phyloP scores from a whole-genome alignment of 1,139 yeast species.

The Debaryomycetaceae sp. region DNA sequence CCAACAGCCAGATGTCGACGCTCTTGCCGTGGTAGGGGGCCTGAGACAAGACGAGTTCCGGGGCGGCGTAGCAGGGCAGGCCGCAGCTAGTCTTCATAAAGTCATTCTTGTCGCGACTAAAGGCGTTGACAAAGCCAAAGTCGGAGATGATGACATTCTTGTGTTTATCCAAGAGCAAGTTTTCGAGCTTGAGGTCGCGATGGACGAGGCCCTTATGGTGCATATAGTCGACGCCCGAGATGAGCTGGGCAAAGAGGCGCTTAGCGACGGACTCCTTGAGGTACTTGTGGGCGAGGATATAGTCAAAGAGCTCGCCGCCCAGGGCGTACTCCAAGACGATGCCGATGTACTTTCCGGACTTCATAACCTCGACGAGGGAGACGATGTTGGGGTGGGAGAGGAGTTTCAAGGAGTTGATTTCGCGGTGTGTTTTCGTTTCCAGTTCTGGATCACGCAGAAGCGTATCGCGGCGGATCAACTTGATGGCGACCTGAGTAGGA shows the following conservation, averaged over 20 bases:
- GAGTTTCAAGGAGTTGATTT: conserved; percentile 78
- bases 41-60: conserved; percentile 84
- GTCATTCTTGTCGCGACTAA: conserved; percentile 52
- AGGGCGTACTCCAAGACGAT: conserved; percentile 93
- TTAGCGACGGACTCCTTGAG: conserved; percentile 82
- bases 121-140: conserved; percentile 89
- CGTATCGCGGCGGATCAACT: conserved; percentile 77
- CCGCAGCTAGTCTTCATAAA: conserved; percentile 96
- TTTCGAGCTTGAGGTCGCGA: conserved; percentile 66
- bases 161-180: conserved; percentile 66
- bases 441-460: conserved; percentile 76
- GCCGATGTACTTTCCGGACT: conserved; percentile 90
- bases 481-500: conserved; percentile 88
- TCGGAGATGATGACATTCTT: conserved; percentile 72
- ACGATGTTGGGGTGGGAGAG: conserved; percentile 92
- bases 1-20: conserved; percentile 96
- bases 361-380: conserved; percentile 81
- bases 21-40: conserved; percentile 87
- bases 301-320: conserved; percentile 94
- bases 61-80: conserved; percentile 97
- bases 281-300: conserved; percentile 76
- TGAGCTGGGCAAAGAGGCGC: conserved; percentile 80
- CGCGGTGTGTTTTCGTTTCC: conserved; percentile 84
- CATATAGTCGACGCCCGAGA: conserved; percentile 88
- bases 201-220: conserved; percentile 78